phyloP scores from a whole-genome alignment of 306 rosid genomes.

The Betula pendula region DNA sequence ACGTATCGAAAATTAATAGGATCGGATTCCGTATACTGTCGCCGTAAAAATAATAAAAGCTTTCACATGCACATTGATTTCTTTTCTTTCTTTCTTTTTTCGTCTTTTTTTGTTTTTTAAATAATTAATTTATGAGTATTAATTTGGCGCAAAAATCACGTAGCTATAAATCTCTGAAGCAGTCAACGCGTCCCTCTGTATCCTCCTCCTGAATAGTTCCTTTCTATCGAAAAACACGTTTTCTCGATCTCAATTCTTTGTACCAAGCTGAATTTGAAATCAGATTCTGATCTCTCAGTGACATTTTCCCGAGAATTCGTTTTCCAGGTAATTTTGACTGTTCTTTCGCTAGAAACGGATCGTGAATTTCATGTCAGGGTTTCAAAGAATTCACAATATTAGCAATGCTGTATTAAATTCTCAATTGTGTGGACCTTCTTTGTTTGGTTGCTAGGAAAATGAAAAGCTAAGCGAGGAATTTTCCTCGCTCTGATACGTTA shows the following conservation, averaged over 20 bases:
- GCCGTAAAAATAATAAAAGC: no score
- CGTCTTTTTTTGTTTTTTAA: no score
- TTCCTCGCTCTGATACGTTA: neutral
- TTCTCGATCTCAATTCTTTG: neutral
- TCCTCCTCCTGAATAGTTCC: neutral
- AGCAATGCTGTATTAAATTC: neutral
- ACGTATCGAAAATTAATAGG: no score
- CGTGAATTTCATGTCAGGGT: neutral
- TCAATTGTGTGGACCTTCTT: neutral
- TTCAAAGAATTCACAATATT: neutral
- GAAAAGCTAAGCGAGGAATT: neutral
- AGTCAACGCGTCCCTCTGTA: neutral
- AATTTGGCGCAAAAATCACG: neutral
- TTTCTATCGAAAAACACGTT: neutral
- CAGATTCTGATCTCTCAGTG: neutral
- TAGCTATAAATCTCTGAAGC: neutral
- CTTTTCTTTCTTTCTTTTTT: no score
- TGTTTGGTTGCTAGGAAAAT: neutral
- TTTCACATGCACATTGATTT: no score
- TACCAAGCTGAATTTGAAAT: neutral
- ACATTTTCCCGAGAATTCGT: neutral
- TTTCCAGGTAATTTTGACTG: slow-evolving; percentile 16
- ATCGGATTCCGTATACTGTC: no score
- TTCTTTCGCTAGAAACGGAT: neutral
- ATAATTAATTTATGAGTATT: no score